phyloP scores from a whole-genome alignment of 345 rosid genomes.

The Gossypium rotundifolium region DNA sequence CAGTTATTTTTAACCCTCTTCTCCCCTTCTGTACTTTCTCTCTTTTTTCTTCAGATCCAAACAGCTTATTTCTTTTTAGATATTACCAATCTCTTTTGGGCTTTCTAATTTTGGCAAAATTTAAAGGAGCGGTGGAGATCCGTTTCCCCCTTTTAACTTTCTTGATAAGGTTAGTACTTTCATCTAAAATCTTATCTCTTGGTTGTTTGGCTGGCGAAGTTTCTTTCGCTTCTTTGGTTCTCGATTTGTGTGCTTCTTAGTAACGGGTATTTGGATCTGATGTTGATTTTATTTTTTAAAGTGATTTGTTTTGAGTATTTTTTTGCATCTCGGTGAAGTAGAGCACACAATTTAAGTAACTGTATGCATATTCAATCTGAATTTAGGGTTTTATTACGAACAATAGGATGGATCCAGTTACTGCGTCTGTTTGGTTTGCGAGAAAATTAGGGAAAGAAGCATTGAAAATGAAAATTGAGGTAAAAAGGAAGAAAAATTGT shows the following conservation, averaged over 20 bases:
- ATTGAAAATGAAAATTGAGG: background rate
- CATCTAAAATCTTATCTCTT: conserved; percentile 5
- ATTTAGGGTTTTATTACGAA: background rate
- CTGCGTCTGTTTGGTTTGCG: background rate
- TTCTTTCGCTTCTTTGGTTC: background rate
- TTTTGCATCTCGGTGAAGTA: conserved; percentile 14
- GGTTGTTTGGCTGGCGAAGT: background rate
- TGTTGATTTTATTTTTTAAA: background rate
- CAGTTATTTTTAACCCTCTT: conserved; percentile 22
- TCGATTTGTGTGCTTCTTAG: conserved; percentile 2
- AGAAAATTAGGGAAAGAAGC: background rate
- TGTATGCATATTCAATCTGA: conserved; percentile 8
- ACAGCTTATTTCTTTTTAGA: background rate
- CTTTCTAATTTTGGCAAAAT: conserved; percentile 5
- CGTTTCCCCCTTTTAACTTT: conserved; percentile 7
- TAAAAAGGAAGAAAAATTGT: background rate
- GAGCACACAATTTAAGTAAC: background rate
- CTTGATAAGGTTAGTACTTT: conserved; percentile 30
- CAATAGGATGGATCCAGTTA: conserved; percentile 15
- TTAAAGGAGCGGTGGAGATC: conserved; percentile 4
- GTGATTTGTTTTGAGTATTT: conserved; percentile 2
- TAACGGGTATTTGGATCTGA: conserved; percentile 27
- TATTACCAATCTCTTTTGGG: conserved; percentile 1
- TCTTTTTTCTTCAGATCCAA: conserved; percentile 30
- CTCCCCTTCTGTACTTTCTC: background rate